phyloP scores from a whole-genome alignment of 495 filamentous ascomycete species.

The Daldinia concentrica region DNA sequence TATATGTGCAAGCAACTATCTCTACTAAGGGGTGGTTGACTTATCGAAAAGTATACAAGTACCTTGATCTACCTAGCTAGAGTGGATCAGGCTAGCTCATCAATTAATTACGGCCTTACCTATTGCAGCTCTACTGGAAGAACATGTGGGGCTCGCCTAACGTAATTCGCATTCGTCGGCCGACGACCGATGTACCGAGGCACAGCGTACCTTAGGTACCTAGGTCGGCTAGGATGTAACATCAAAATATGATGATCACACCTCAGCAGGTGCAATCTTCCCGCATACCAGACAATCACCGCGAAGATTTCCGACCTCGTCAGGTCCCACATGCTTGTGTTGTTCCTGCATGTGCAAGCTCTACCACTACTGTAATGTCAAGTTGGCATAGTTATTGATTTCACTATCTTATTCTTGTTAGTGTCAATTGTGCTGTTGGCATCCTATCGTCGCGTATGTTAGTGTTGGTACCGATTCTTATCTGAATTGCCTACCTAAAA shows the following conservation, averaged over 20 bases:
- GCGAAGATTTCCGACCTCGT: slow-evolving; percentile 28
- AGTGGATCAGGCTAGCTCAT: background rate
- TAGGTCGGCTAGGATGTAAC: background rate
- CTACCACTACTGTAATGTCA: slow-evolving; percentile 19
- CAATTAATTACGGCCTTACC: background rate
- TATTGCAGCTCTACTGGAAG: background rate
- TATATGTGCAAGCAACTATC: background rate
- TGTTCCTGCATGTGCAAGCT: slow-evolving; percentile 34
- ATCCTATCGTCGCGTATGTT: slow-evolving; percentile 23
- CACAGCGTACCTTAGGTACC: slow-evolving; percentile 11
- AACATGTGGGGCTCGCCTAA: slow-evolving; percentile 24
- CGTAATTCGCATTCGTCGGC: slow-evolving; percentile 13
- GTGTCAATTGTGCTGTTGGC: slow-evolving; percentile 20
- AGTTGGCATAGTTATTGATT: slow-evolving; percentile 26
- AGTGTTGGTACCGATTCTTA: slow-evolving; percentile 25
- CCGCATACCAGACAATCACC: slow-evolving; percentile 30
- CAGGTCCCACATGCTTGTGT: slow-evolving; percentile 43
- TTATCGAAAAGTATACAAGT: background rate
- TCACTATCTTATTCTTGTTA: slow-evolving; percentile 8
- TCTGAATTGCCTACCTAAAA: slow-evolving; percentile 12
- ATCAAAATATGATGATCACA: slow-evolving; percentile 8
- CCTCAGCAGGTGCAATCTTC: slow-evolving; percentile 28
- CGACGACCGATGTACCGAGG: slow-evolving; percentile 41
- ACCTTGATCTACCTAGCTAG: background rate
- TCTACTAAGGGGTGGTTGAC: background rate